Conservation (phyloP, 75 land plant genomes). For the Cupressus sempervirens region DNA sequence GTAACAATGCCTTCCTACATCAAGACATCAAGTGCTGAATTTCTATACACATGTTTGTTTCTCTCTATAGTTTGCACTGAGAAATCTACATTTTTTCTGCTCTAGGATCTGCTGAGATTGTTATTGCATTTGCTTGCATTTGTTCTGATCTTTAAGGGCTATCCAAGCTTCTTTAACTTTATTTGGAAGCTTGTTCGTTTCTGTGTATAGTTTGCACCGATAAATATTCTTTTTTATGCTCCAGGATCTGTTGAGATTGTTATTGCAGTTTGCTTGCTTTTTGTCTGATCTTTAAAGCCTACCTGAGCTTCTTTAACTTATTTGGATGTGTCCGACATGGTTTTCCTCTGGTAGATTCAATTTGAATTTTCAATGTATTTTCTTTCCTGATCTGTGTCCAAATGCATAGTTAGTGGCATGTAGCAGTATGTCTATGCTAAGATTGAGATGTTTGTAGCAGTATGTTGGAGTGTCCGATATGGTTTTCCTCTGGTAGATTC, state of each 20-base stretch:
- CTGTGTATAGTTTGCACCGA: not conserved
- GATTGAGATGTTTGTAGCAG: not conserved
- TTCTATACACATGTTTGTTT: not conserved
- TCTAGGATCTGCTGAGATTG: not conserved
- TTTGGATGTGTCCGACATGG: not conserved
- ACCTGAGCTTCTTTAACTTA: not conserved
- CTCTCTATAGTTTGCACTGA: not conserved
- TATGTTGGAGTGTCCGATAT: too few relatives aligned
- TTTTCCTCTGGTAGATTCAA: not conserved
- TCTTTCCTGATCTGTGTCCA: not conserved
- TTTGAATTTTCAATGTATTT: not conserved
- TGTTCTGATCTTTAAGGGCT: not conserved
- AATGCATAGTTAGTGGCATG: not conserved
- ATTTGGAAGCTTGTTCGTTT: not conserved
- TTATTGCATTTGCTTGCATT: not conserved
- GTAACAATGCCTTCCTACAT: not conserved
- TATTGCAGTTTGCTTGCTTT: not conserved
- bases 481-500: not conserved
- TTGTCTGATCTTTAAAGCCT: not conserved
- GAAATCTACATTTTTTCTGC: not conserved
- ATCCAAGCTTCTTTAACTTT: not conserved
- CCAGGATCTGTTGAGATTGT: not conserved
- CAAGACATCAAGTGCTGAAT: not conserved
- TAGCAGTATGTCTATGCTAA: not conserved
- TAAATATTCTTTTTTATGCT: too few relatives aligned